Evolutionary conservation across 2,329 filamentous ascomycete genomes (phyloP), one percentile per base, ranked within the genome.

Genomic region (Trichoderma simmonsii): DNA sequence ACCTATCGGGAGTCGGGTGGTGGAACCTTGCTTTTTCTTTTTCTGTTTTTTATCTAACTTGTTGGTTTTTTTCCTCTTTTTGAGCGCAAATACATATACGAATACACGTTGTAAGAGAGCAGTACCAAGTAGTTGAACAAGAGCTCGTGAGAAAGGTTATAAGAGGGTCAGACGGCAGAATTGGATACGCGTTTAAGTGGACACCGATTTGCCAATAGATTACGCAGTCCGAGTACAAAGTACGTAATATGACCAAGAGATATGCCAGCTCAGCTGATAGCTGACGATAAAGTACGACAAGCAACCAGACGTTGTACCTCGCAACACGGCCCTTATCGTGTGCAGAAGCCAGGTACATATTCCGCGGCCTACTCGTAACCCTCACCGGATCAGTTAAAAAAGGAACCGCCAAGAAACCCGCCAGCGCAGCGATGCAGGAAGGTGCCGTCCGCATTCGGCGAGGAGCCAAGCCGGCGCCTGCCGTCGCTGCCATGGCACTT

Each of bases 391-490:
- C 21, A 51, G 3, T 1, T 6, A 7, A 36, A 14, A 39, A 43
- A n/a, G n/a, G 3, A 18, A 18, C 62, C 60, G 60, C 60, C 56
- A 43, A 43, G 59, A 48, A 28, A n/a, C 21, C 48, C n/a, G 56
- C 56, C 54, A 26, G 26, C 54, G 26, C 24, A 57, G 43, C n/a
- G n/a, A 12, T 51, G n/a, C 43, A n/a, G 24, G 54, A 3, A 26
- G 26, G 54, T 8, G 48, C 48, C n/a, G 36, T 34, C 66, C 66
- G 66, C 54, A 69, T 69, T 61, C 66, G 57, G 66, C 36, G 39
- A 57, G n/a, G 14, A 15, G 56, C 64, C 64, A 56, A 67, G 64
- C 64, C 70, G 70, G 70, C 70, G 57, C 56, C 62, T 62, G 64
- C 70, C 70, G 70, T 43, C 28, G 28, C 39, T 43, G 39, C 56